These are phyloP conservation scores for Sporothrix phasma DNA, from an alignment of 2,329 filamentous ascomycete species.

Conservation along the genomic window DNA sequence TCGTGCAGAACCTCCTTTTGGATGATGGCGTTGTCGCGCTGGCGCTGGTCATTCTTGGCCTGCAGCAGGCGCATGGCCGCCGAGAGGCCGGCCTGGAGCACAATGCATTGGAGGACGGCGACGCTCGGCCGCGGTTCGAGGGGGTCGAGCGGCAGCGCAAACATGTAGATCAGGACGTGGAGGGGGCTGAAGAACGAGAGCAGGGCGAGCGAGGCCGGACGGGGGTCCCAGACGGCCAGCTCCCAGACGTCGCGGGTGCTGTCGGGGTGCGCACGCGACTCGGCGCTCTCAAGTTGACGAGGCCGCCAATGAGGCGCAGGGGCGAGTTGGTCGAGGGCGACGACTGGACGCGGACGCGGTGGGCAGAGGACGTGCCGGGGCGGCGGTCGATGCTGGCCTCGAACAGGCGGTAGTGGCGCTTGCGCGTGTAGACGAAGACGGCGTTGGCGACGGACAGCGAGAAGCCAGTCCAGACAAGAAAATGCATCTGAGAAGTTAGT, in stretches of 20 bases:
- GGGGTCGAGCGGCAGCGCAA: conserved; percentile 69
- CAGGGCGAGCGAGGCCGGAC: conserved; percentile 69
- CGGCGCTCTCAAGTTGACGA: conserved; percentile 61
- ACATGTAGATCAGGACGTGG: conserved; percentile 81
- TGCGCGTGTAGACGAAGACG: conserved; percentile 69
- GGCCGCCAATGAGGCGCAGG: conserved; percentile 59
- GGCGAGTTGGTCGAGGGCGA: conserved; percentile 65
- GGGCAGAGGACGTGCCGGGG: conserved; percentile 74
- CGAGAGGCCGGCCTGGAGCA: conserved; percentile 66
- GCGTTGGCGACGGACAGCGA: conserved; percentile 64
- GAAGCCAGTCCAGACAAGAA: conserved; percentile 61
- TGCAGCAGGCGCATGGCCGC: conserved; percentile 66
- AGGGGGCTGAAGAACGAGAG: conserved; percentile 90
- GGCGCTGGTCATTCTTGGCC: conserved; percentile 68
- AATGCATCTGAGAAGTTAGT: conserved; percentile 44
- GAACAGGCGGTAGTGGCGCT: conserved; percentile 83
- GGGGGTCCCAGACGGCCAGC: conserved; percentile 83
- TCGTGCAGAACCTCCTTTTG: conserved; percentile 89
- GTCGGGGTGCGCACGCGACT: conserved; percentile 75
- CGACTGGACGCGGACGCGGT: conserved; percentile 79
- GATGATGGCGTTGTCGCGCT: conserved; percentile 73
- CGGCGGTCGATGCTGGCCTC: conserved; percentile 69
- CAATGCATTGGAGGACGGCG: conserved; percentile 72
- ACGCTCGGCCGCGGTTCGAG: conserved; percentile 75
- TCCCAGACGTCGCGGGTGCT: conserved; percentile 87